Evolutionary conservation across 192 early-diverging fungal species (phyloP).

Genomic region (Backusella parvicylindrica): DNA sequence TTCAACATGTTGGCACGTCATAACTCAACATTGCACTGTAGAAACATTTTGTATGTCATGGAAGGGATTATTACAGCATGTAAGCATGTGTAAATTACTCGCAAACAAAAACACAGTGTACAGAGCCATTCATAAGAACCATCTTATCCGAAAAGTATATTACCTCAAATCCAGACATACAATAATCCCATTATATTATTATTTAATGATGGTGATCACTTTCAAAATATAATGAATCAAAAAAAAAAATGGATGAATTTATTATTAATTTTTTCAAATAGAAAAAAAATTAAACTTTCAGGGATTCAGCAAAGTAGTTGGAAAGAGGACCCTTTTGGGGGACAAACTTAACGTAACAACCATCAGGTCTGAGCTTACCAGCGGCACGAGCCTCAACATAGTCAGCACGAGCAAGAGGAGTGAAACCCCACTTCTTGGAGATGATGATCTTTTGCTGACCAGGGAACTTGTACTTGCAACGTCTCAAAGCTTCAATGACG

Average conservation of each 20-base stretch:
- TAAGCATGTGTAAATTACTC: no score
- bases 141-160: neutral
- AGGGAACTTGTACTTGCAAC: conserved; percentile 99
- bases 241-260: neutral
- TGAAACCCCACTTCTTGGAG: conserved; percentile 99
- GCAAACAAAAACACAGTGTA: no score
- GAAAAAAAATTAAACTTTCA: conserved; percentile 19
- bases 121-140: neutral
- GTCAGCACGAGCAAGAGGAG: conserved; percentile 91
- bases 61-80: no score
- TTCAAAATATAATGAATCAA: neutral
- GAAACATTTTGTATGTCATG: no score
- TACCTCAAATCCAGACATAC: neutral
- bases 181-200: neutral
- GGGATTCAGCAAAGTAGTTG: conserved; percentile 28
- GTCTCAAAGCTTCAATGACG: conserved; percentile 87
- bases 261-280: neutral
- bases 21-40: no score
- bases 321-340: conserved; percentile 76
- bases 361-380: conserved; percentile 85
- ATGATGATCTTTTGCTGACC: conserved; percentile 98
- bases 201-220: neutral
- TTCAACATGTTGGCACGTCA: no score
- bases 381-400: conserved; percentile 75
- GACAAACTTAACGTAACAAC: conserved; percentile 95